Evolutionary conservation across 768 basidiomycete genomes (phyloP).

Genomic region (Xerocomellus amylosporus): DNA sequence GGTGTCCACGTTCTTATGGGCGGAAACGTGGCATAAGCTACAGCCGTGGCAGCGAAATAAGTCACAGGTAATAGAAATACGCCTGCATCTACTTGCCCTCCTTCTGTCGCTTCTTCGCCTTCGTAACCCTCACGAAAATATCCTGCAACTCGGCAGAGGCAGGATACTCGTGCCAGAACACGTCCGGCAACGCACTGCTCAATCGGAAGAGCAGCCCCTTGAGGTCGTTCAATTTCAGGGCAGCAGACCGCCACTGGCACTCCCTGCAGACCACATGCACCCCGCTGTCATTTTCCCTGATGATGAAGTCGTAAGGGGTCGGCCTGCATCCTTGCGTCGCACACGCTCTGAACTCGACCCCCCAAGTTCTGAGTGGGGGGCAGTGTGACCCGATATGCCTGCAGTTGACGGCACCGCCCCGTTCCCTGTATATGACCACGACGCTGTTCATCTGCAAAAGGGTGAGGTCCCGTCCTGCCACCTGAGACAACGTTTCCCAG

Average conservation of each 20-base stretch:
- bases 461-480: not conserved
- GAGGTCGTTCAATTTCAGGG: not conserved
- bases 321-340: not conserved
- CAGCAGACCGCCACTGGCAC: not conserved
- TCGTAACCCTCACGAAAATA: not conserved
- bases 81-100: too few species aligned
- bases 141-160: not conserved
- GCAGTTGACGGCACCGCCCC: fast-evolving
- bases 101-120: not conserved
- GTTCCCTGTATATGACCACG: not conserved
- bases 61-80: too few species aligned
- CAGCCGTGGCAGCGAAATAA: too few species aligned
- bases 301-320: not conserved
- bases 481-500: not conserved
- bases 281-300: not conserved
- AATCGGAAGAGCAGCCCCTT: not conserved
- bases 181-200: not conserved
- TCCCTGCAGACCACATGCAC: not conserved
- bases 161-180: not conserved
- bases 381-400: not conserved
- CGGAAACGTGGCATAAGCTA: too few species aligned
- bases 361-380: not conserved
- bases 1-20: too few species aligned
- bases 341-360: not conserved
- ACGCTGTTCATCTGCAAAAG: not conserved